Conservation (phyloP, 2,329 filamentous ascomycete genomes). For the Penicillium nordicum region DNA sequence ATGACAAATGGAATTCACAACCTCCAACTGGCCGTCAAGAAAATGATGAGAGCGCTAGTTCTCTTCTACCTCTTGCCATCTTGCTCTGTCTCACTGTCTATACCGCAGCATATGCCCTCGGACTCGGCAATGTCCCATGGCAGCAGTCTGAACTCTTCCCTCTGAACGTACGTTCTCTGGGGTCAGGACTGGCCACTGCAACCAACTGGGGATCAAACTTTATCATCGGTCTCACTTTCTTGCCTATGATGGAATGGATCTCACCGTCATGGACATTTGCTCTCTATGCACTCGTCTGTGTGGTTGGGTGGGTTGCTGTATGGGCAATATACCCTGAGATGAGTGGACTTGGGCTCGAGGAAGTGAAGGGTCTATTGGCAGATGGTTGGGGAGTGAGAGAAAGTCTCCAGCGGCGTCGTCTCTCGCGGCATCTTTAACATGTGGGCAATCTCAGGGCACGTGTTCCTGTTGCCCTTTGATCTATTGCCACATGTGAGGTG, state of each 20-base stretch:
- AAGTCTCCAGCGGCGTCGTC: slow-evolving; percentile 29
- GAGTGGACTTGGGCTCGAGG: slow-evolving; percentile 74
- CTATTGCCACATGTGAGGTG: neutral
- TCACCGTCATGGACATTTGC: slow-evolving; percentile 75
- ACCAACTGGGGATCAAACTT: slow-evolving; percentile 91
- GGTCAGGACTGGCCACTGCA: slow-evolving; percentile 61
- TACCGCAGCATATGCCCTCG: slow-evolving; percentile 79
- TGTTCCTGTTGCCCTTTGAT: neutral
- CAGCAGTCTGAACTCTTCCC: slow-evolving; percentile 93
- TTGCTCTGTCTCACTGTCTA: slow-evolving; percentile 76
- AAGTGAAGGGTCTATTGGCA: slow-evolving; percentile 68
- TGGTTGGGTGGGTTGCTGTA: slow-evolving; percentile 62
- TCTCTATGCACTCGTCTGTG: slow-evolving; percentile 71
- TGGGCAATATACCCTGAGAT: slow-evolving; percentile 84
- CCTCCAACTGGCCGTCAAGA: slow-evolving; percentile 19
- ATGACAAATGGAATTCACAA: slow-evolving; percentile 37
- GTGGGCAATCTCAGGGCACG: neutral
- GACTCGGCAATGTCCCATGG: slow-evolving; percentile 91
- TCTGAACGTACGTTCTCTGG: slow-evolving; percentile 58
- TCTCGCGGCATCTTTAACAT: neutral
- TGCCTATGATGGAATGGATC: slow-evolving; percentile 78
- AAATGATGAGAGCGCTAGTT: slow-evolving; percentile 21
- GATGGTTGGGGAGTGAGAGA: slow-evolving; percentile 68
- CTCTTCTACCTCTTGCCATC: slow-evolving; percentile 52
- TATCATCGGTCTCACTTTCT: slow-evolving; percentile 76